These are phyloP conservation scores for Lachnellula occidentalis DNA, from an alignment of 2,329 filamentous ascomycete species.

Conservation along the genomic window DNA sequence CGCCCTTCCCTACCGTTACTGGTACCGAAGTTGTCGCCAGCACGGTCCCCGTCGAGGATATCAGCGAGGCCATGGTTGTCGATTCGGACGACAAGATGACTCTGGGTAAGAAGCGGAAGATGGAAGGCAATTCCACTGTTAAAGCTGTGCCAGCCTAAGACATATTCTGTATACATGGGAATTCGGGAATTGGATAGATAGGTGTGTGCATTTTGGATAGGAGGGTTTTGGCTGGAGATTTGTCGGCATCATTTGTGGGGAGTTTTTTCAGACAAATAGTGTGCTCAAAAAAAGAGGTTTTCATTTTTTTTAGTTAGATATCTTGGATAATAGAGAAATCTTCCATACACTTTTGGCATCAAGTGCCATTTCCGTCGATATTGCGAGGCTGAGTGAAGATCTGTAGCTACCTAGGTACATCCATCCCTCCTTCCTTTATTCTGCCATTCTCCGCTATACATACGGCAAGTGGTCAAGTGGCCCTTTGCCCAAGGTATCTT, in stretches of 20 bases:
- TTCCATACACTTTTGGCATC: too few species aligned
- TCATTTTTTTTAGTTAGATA: too few species aligned
- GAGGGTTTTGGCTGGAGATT: background rate
- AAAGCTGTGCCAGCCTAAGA: slow-evolving; percentile 7
- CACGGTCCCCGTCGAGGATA: slow-evolving; percentile 26
- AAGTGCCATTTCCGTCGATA: too few species aligned
- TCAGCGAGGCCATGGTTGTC: slow-evolving; percentile 25
- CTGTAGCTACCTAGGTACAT: too few species aligned
- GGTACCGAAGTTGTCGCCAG: slow-evolving; percentile 48
- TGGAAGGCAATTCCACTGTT: slow-evolving; percentile 9
- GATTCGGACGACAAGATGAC: slow-evolving; percentile 24
- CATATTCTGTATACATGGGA: background rate
- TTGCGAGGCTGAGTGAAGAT: too few species aligned
- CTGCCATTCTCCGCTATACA: too few species aligned
- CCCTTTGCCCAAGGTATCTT: too few species aligned
- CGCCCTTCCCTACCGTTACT: slow-evolving; percentile 59
- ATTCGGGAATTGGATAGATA: background rate
- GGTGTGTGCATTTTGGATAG: background rate
- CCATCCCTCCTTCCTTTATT: too few species aligned
- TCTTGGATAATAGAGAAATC: too few species aligned
- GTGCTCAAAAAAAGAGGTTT: background rate
- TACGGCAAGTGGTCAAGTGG: too few species aligned
- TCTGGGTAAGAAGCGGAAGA: slow-evolving; percentile 26
- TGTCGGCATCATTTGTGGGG: background rate
- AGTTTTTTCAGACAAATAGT: background rate